Percentiles rank a stretch among this genome's conserved stretches.
These are phyloP conservation scores for Malassezia slooffiae DNA, from an alignment of 1,284 basidiomycete genomes.

Conservation along the genomic window DNA sequence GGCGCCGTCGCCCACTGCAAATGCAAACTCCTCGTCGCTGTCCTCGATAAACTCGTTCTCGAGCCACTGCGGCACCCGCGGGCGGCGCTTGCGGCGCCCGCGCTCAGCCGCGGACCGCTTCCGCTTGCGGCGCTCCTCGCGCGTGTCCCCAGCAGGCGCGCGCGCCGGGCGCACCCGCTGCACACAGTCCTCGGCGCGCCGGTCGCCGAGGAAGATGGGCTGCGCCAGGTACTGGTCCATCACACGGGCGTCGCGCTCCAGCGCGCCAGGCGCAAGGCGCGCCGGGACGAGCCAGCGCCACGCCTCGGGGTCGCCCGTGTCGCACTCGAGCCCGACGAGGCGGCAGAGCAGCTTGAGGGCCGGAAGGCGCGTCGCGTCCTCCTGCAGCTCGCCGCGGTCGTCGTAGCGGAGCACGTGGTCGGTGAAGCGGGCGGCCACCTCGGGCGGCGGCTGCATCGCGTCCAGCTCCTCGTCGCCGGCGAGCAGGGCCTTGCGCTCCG, in stretches of 20 bases:
- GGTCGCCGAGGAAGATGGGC: slow-evolving; percentile 22
- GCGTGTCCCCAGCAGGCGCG: slow-evolving; percentile 11
- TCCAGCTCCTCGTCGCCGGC: slow-evolving; percentile 10
- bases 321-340: slow-evolving; percentile 28
- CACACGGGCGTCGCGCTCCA: slow-evolving; percentile 28
- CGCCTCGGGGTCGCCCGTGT: neutral
- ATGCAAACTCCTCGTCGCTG: slow-evolving; percentile 38
- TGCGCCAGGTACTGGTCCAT: slow-evolving; percentile 39
- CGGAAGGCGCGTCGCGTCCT: slow-evolving; percentile 26
- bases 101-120: slow-evolving; percentile 2
- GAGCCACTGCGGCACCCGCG: slow-evolving; percentile 18
- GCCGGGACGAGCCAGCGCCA: slow-evolving; percentile 31
- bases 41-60: slow-evolving; percentile 37
- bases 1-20: slow-evolving; percentile 13
- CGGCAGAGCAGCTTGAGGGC: slow-evolving; percentile 41
- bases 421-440: neutral
- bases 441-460: neutral
- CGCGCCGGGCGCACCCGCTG: slow-evolving; percentile 23
- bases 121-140: too few relatives aligned
- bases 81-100: slow-evolving; percentile 2
- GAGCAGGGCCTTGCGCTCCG: slow-evolving; percentile 17
- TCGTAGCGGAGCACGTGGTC: neutral
- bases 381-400: slow-evolving; percentile 15
- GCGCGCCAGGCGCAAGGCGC: slow-evolving; percentile 19
- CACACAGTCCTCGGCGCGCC: slow-evolving; percentile 21